A percentile compares a stretch with the other conserved stretches of the same genome.
Evolutionary conservation across 129 eudicot genomes (phyloP).

Genomic region (Heracleum sosnowskyi): DNA sequence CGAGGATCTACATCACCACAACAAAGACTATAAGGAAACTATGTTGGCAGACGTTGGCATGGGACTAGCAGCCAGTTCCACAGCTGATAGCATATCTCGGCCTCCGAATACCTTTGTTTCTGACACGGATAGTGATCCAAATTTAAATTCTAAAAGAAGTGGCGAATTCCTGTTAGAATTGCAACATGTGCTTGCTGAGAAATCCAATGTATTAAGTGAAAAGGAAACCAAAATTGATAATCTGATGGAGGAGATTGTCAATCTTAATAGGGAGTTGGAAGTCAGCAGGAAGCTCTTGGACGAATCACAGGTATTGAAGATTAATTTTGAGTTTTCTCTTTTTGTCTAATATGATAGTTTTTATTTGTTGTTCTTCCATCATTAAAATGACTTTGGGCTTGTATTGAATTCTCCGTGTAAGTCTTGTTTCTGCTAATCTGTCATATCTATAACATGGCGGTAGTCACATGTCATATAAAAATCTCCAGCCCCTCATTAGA

Average conservation of each 20-base stretch:
- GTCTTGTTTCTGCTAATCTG: not conserved
- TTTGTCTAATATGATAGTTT: not conserved
- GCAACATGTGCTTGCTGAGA: constrained; percentile 51
- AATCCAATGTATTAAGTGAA: constrained; percentile 42
- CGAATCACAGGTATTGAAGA: constrained; percentile 74
- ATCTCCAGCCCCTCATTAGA: not conserved
- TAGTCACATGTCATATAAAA: not conserved
- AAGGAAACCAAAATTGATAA: constrained; percentile 45
- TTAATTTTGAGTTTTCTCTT: not conserved
- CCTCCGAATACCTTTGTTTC: constrained; percentile 27
- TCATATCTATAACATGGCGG: not conserved
- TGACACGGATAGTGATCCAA: constrained; percentile 26
- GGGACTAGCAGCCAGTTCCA: constrained; percentile 45
- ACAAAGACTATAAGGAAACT: constrained; percentile 41
- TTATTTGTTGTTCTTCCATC: not conserved
- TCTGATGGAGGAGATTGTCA: constrained; percentile 49
- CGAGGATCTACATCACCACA: constrained; percentile 46
- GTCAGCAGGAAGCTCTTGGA: constrained; percentile 58
- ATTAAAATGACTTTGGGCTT: not conserved
- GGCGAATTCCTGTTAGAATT: constrained; percentile 43
- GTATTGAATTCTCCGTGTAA: not conserved
- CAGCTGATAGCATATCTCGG: constrained; percentile 51
- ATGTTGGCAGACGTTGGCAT: constrained; percentile 34
- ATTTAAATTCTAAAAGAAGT: constrained; percentile 25
- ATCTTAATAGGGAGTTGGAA: constrained; percentile 64